Evolutionary conservation across 2,329 filamentous ascomycete genomes (phyloP), one percentile per base, ranked within the genome.

Genomic region (Teratosphaeriaceae sp.): DNA sequence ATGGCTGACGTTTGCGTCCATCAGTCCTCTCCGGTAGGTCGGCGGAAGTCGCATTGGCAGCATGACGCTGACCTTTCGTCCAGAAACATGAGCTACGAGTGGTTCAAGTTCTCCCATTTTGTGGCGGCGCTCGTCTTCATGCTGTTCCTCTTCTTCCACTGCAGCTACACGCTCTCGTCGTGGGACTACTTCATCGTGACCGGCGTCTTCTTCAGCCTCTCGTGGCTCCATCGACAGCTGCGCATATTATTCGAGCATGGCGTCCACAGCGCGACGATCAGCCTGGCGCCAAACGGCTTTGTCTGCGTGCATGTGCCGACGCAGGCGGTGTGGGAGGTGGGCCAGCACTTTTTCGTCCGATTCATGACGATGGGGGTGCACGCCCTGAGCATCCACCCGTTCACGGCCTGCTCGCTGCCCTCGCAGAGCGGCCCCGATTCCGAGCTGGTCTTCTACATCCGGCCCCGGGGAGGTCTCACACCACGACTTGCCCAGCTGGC

Each of bases 151-250:
- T 80, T 81, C 60, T 65, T 78, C 40, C 78, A 81, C 59, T 80
- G 77, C 55, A 70, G 75, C 55, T 73, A 70, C 56, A 67, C 64
- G 0, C 63, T 80, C 12, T 69, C 72, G 1, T 77, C 75, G 2
- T 79, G 73, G 74, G 72, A 80, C 60, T 81, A 80, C 55, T 80
- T 81, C 54, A 73, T 82, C 47, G 77, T 73, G 2, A 69, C 72
- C 0, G 76, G 63, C 7, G 67, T 70, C 0, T 51, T 80, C 6
- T 80, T 78, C 55, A 53, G 71, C 0, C 52, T 71, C 2, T 71
- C 65, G 29, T 70, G 70, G 47, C 48, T 71, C 7, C 71, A 71
- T 44, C 59, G 70, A 0, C 66, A 70, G 45, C 60, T 70, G 35
- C 63, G 69, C 12, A 75, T 72, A 2, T 71, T 63, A 42, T 65